Evolutionary conservation across 208 protist genomes (phyloP), one percentile per base, ranked within the genome.

Genomic region (Wallacemonas sp.): DNA sequence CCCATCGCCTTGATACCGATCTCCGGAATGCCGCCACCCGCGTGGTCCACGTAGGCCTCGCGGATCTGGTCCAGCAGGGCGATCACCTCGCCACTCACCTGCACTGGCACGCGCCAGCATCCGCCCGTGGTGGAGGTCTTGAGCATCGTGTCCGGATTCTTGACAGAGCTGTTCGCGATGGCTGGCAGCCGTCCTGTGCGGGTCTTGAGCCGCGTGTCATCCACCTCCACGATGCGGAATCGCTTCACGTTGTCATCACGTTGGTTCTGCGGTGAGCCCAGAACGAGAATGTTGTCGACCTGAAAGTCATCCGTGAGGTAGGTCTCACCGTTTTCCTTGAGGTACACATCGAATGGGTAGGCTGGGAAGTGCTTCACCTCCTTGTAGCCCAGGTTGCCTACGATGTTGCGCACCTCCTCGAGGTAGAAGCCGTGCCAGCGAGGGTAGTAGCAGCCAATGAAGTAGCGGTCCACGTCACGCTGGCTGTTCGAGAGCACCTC

Each of bases 1-100:
- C 92, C 92, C 87, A 96, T 95, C 14, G 86, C 88, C 48, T 97
- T 97, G 48, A 96, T 91, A 65, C 91, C 91, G 27, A 95, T 75
- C 78, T 94, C 88, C n/a, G 90, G 87, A 47, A 95, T 90, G 19
- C 92, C 87, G 17, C 85, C 87, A 21, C 89, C 89, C 2, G 68
- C 76, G 63, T 94, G 69, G 32, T 83, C 41, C 36, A 95, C 75
- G 80, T 95, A 94, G 0, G 89, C 90, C 21, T 90, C 87, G 8
- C 88, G 85, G 41, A 97, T 62, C 60, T 81, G 71, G 9, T 58
- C 56, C 21, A 95, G 72, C 8, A 85, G 14, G 24, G 74, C 66
- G 24, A 88, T 34, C 34, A 83, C 77, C 2, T 78, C 72, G 30
- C 70, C 72, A 23, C 68, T 41, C 23, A 93, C 74, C 34, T 76